Base-by-base conservation (phyloP, 768 basidiomycete species). In the Mrakia hoshinonis region DNA sequence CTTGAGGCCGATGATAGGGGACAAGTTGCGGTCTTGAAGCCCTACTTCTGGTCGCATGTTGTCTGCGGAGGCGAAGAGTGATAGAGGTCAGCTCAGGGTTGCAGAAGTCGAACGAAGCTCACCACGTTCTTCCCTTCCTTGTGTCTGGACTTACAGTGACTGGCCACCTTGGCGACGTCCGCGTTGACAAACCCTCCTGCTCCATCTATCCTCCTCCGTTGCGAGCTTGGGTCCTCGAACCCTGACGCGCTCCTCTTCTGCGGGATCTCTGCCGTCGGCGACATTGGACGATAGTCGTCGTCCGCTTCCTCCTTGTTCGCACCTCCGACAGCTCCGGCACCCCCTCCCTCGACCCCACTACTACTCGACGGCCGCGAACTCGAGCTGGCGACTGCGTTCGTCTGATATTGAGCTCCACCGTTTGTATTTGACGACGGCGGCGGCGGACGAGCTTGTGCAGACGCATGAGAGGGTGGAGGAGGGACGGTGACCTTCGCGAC, bases 1-100 rank as follows among this genome's bases (percentile, higher is more conserved):
- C 80, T 96, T 97, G 68, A 99, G 85, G 47, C 96, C 96, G 68
- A 96, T 92, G 76, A 98, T 99, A 52, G 93, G 92, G 7, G 94
- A 97, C 22, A 89, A 86, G 74, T 85, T 84, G 39, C 96, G 90
- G 76, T 89, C 87, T 12, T 86, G 83, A 38, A 91, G 86, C 69
- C 92, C 92, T 12, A 95, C 89, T 72, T 99, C 93, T 7, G 93
- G 93, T 13, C 96, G 86, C 18, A 86, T 84, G 79, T 99, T 98
- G 80, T 99, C 95, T 96, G 74, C 26, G 38, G 31, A 54, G 26
- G 12, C 36, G 22, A 43, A 47, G 46, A 46, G n/a, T 49, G 66
- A 38, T 38, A n/a, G 12, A 18, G 15, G 22, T 39, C 63, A 51
- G 46, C n/a, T 15, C 24, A 12, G 7, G 29, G 29, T 43, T 48